phyloP scores from a whole-genome alignment of 768 basidiomycete genomes.

The Coprinopsis marcescibilis region DNA sequence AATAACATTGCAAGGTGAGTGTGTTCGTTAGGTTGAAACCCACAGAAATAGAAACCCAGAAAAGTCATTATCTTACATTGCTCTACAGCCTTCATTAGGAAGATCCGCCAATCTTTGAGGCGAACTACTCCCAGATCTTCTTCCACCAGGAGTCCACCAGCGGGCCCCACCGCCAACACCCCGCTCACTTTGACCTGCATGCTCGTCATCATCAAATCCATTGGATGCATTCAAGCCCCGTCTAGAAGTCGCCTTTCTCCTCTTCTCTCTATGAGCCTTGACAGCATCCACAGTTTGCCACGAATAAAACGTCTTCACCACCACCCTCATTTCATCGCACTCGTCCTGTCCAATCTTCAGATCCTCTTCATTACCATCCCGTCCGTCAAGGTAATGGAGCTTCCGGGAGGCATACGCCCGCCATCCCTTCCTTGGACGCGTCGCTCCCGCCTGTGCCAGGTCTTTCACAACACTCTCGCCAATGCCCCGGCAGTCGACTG shows the following conservation, averaged over 20 bases:
- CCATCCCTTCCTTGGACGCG: conserved; percentile 70
- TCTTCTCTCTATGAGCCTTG: conserved; percentile 57
- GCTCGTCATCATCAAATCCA: conserved; percentile 22
- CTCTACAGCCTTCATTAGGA: conserved; percentile 57
- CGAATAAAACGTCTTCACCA: conserved; percentile 79
- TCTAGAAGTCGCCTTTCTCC: conserved; percentile 45
- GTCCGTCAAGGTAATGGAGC: conserved; percentile 63
- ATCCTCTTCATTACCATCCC: conserved; percentile 58
- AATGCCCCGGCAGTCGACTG: conserved; percentile 71
- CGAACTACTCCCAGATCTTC: conserved; percentile 45
- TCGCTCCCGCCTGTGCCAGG: conserved; percentile 41
- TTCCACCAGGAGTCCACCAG: conserved; percentile 55
- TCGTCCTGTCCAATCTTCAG: conserved; percentile 73
- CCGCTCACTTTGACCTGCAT: conserved; percentile 16
- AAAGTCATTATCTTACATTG: conserved; percentile 48
- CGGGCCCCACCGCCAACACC: conserved; percentile 25
- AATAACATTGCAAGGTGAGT: no score
- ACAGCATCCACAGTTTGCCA: conserved; percentile 86
- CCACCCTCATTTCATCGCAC: conserved; percentile 66
- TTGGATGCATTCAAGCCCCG: conserved; percentile 37
- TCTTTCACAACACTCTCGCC: conserved; percentile 61
- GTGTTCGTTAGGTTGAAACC: no score
- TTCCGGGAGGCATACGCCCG: conserved; percentile 67
- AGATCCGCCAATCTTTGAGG: conserved; percentile 40
- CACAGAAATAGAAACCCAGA: conserved; percentile 23